Evolutionary conservation across 2,329 filamentous ascomycete genomes (phyloP), one percentile per base, ranked within the genome.

Genomic region (Apiospora sp.): DNA sequence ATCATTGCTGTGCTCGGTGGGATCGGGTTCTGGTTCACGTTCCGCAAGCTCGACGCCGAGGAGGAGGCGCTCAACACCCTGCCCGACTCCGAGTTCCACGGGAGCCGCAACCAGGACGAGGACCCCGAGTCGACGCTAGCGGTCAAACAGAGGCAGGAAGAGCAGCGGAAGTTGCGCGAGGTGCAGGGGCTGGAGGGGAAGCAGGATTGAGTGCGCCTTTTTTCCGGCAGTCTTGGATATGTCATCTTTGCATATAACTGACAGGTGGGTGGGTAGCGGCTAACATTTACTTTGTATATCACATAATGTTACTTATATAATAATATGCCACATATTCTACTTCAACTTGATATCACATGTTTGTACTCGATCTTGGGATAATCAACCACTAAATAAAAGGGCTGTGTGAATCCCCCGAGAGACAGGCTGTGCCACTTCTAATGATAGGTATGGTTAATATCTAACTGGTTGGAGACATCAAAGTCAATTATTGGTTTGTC

Each of bases 11-110:
- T 88, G 67, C 71, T 92, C 10, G 79, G 89, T 49, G 92, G 91
- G 7, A 78, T 87, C 4, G 83, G 87, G n/a, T 95, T 96, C 85
- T 95, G 91, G 90, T 78, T 90, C 72, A 89, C 87, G 75, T 93
- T 92, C 82, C 82, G 86, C n/a, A 81, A 85, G 6, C 82, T 92
- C 1, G 92, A 94, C 78, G 83, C 81, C 68, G 84, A 89, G 74
- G 92, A 94, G 76, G 92, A 94, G 80, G 84, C 86, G 49, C 82
- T 94, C 71, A 94, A 94, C 75, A 86, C 90, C 79, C 80, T 89
- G 37, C 78, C 80, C 0, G 79, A 82, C 71, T 80, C 79, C 34
- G 64, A 82, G 7, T 81, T 81, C 67, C 76, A 76, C 69, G 79
- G 79, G 2, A 76, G 76, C 34, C 64, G 71, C 67, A 81, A 77